Conservation (phyloP, 768 basidiomycete genomes). For the Pholiota microspora region DNA sequence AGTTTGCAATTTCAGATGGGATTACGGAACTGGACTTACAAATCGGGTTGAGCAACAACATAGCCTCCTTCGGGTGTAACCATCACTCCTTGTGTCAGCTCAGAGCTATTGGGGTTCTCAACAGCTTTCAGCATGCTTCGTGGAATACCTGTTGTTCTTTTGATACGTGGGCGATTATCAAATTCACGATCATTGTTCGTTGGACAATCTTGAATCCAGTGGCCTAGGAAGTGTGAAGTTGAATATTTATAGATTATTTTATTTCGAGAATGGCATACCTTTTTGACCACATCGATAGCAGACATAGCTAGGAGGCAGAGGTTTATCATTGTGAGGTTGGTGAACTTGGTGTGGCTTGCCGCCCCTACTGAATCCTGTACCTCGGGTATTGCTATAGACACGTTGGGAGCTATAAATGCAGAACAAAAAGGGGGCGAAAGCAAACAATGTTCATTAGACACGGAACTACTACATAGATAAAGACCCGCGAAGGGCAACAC, state of each 20-base stretch:
- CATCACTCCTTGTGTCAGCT: constrained; percentile 88
- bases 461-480: constrained; percentile 64
- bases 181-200: constrained; percentile 96
- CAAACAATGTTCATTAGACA: constrained; percentile 70
- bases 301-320: constrained; percentile 92
- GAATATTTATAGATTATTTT: constrained; percentile 2
- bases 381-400: constrained; percentile 64
- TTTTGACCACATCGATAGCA: constrained; percentile 99
- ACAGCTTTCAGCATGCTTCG: constrained; percentile 96
- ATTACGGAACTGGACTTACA: constrained; percentile 51
- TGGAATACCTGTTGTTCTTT: constrained; percentile 97
- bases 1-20: background rate
- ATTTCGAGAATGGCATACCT: constrained; percentile 50
- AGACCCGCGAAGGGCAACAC: constrained; percentile 64
- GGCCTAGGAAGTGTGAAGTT: constrained; percentile 52
- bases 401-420: constrained; percentile 58
- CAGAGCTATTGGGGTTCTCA: constrained; percentile 74
- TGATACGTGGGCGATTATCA: constrained; percentile 92
- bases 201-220: constrained; percentile 99
- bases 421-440: constrained; percentile 28
- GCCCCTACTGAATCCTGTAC: constrained; percentile 59
- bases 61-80: constrained; percentile 98
- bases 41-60: constrained; percentile 95
- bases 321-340: constrained; percentile 62
- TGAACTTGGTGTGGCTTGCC: constrained; percentile 57